Conservation (phyloP, 108 stramenopile genomes). For the Skeletonema marinoi region DNA sequence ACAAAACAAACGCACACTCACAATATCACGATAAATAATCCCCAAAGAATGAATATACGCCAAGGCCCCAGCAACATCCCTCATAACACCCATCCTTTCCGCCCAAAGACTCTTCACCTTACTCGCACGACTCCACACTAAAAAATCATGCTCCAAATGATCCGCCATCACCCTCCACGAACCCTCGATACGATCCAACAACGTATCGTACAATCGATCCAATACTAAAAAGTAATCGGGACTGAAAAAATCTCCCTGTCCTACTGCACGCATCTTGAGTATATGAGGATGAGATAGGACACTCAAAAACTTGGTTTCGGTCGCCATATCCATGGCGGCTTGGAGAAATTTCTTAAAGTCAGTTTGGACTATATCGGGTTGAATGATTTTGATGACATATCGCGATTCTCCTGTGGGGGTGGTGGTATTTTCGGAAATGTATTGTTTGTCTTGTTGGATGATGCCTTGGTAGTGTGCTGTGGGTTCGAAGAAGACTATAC, state of each 20-base stretch:
- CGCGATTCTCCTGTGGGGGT: slow-evolving; percentile 15
- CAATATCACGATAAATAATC: slow-evolving; percentile 77
- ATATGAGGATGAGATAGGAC: slow-evolving; percentile 33
- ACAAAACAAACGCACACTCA: slow-evolving; percentile 4
- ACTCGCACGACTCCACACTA: slow-evolving; percentile 20
- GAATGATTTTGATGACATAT: slow-evolving; percentile 41
- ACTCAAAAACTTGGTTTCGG: slow-evolving; percentile 40
- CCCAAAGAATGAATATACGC: slow-evolving; percentile 9
- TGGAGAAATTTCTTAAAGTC: slow-evolving; percentile 35
- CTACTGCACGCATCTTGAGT: slow-evolving; percentile 37
- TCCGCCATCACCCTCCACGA: slow-evolving; percentile 21
- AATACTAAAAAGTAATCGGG: slow-evolving; percentile 54
- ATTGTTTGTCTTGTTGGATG: slow-evolving; percentile 24
- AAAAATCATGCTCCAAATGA: slow-evolving; percentile 21
- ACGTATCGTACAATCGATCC: slow-evolving; percentile 44
- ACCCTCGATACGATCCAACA: slow-evolving; percentile 29
- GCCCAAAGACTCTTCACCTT: slow-evolving; percentile 32
- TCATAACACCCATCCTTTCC: slow-evolving; percentile 27
- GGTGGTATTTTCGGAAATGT: slow-evolving; percentile 14
- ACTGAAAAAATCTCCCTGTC: slow-evolving; percentile 44
- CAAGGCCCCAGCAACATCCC: slow-evolving; percentile 2
- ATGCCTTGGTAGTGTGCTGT: no score
- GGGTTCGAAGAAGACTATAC: neutral
- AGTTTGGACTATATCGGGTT: slow-evolving; percentile 19
- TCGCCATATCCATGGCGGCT: slow-evolving; percentile 47